Conservation (phyloP, 306 rosid species). For the Boehmeria nivea region DNA sequence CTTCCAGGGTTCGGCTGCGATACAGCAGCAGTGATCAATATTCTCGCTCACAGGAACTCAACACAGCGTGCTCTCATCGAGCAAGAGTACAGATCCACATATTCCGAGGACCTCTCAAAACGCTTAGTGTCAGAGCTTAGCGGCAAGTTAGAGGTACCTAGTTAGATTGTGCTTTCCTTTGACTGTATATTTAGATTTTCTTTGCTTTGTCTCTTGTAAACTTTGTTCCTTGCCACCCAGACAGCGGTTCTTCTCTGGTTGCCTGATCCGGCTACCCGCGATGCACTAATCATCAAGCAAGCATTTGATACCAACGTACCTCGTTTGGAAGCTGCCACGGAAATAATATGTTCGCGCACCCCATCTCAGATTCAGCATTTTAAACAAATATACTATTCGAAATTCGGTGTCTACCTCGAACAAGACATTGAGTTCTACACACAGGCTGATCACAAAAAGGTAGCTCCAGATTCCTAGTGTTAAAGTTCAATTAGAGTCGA, state of each 20-base stretch:
- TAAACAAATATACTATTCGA: conserved; percentile 51
- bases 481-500: too few species aligned
- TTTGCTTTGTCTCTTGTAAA: neutral
- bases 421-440: conserved; percentile 51
- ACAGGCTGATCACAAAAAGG: conserved; percentile 62
- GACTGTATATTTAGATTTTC: neutral
- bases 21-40: conserved; percentile 48
- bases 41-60: conserved; percentile 74
- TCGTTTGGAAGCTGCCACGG: conserved; percentile 56
- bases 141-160: conserved; percentile 59
- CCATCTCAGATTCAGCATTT: conserved; percentile 68
- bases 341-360: conserved; percentile 75
- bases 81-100: conserved; percentile 61
- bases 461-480: conserved; percentile 13
- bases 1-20: conserved; percentile 70
- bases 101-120: conserved; percentile 49
- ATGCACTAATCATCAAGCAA: conserved; percentile 48
- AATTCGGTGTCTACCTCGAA: conserved; percentile 48
- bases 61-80: conserved; percentile 69
- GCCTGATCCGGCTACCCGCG: conserved; percentile 71
- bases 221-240: too few species aligned
- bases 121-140: conserved; percentile 64
- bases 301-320: conserved; percentile 11
- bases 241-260: conserved; percentile 72
- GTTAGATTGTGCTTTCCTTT: neutral